Base-by-base conservation (phyloP, 2,329 filamentous ascomycete species). In the Cladophialophora yegresii region DNA sequence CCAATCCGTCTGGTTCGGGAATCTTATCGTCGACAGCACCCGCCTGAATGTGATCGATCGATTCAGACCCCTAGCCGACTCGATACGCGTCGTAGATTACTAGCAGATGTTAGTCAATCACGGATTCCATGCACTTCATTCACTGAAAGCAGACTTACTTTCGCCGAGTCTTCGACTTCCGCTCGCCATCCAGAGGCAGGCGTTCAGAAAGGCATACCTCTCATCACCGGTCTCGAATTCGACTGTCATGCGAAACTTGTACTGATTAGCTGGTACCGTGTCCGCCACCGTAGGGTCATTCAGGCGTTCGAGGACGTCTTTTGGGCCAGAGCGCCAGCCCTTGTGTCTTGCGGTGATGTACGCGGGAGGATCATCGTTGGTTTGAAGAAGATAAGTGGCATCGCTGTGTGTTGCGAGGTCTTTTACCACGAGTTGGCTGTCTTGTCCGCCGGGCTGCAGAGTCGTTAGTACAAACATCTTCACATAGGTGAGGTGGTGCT, bases 181-280 rank as follows among this genome's bases (percentile, higher is more conserved):
- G 67, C 79, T 82, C 58, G 78, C 80, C 60, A 82, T 75, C 80
- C 80, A 82, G 77, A 82, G 80, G 30, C 80, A 73, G 9, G 78
- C 81, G 67, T 82, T 82, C 60, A 82, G 69, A 69, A 82, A 81
- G 9, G 77, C 75, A 64, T 82, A 82, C 23, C 80, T 76, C 59
- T 81, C 78, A 66, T 82, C 80, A 13, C 80, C 80, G 20, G 79
- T 82, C 68, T 82, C 80, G 75, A 82, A 79, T 28, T 77, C 75
- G 30, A 82, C 72, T 64, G 78, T 78, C 53, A 81, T 72, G 59
- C 80, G 79, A 65, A 81, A 82, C 66, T 80, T 81, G 71, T 82
- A 82, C 28, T 78, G 79, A 66, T 74, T 78, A 4, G 80, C 80
- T 63, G 81, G 81, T 54, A 82, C 74, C 1, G 77, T 74, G 65